Evolutionary conservation across 2,329 filamentous ascomycete species (phyloP).

Genomic region (Cryphonectria japonica): DNA sequence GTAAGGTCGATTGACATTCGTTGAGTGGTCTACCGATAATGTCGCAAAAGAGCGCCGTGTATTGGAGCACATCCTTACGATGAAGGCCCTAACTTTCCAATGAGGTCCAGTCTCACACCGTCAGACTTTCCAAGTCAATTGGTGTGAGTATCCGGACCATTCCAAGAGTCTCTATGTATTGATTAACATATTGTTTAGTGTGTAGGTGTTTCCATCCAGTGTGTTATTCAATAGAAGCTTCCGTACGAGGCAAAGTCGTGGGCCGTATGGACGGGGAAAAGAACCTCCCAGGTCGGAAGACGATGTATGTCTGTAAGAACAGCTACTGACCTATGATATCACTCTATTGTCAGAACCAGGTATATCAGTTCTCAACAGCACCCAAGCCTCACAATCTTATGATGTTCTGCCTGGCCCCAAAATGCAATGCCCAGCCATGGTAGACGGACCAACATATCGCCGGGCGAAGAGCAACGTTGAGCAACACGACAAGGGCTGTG

Average conservation of each 20-base stretch:
- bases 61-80: background rate
- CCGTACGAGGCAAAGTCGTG: background rate
- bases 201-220: background rate
- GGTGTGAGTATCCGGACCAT: background rate
- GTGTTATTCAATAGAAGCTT: background rate
- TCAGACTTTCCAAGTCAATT: background rate
- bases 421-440: constrained; percentile 10
- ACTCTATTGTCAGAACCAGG: too few relatives aligned
- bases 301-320: background rate
- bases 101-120: background rate
- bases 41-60: background rate
- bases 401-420: background rate
- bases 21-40: background rate
- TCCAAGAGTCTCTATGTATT: too few relatives aligned
- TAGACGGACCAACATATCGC: constrained; percentile 9
- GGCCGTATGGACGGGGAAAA: background rate
- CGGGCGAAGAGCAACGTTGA: background rate
- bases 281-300: background rate
- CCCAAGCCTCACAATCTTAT: background rate
- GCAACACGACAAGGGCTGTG: background rate
- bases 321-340: background rate
- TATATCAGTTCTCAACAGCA: background rate
- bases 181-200: background rate
- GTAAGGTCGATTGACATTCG: background rate
- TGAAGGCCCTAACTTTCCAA: background rate